A percentile compares a stretch with the other conserved stretches of the same genome.
phyloP scores from a whole-genome alignment of 164 flowering plant species.

The Vitis vinifera region DNA sequence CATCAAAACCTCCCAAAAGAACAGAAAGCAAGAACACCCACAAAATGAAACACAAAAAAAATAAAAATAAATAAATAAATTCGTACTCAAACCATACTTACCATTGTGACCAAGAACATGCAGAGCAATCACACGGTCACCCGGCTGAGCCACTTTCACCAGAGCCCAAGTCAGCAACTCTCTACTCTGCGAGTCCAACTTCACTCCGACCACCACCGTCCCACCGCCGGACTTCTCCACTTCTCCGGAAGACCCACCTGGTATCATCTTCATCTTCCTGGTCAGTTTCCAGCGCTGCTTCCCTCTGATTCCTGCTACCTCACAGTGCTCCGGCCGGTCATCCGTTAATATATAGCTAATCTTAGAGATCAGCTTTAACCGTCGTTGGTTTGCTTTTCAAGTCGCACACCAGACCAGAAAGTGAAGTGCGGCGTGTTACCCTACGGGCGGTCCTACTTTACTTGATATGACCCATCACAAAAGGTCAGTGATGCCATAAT shows the following conservation, averaged over 20 bases:
- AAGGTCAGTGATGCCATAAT: no score
- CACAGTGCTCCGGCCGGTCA: slow-evolving; percentile 1
- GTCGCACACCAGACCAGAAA: slow-evolving; percentile 23
- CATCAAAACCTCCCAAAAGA: neutral
- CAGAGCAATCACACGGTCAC: slow-evolving; percentile 80
- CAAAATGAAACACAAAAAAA: neutral
- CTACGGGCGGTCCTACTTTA: neutral
- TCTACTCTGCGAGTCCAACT: slow-evolving; percentile 66
- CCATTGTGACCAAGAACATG: slow-evolving; percentile 71
- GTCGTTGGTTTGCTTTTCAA: slow-evolving; percentile 38
- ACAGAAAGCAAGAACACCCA: neutral
- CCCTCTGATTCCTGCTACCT: neutral
- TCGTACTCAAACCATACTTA: slow-evolving; percentile 7
- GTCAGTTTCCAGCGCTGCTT: slow-evolving; percentile 4
- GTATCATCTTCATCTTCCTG: slow-evolving; percentile 18
- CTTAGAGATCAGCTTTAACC: slow-evolving; percentile 14
- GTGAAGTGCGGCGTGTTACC: slow-evolving; percentile 8
- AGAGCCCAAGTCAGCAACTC: slow-evolving; percentile 93
- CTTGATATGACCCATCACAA: no score
- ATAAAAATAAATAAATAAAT: neutral
- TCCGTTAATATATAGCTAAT: neutral
- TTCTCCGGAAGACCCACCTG: slow-evolving; percentile 14
- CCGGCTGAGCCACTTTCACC: slow-evolving; percentile 78
- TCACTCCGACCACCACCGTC: slow-evolving; percentile 85
- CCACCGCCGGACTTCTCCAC: slow-evolving; percentile 31